Base-by-base conservation (phyloP, 2,329 filamentous ascomycete genomes). In the Rutstroemia sp. region DNA sequence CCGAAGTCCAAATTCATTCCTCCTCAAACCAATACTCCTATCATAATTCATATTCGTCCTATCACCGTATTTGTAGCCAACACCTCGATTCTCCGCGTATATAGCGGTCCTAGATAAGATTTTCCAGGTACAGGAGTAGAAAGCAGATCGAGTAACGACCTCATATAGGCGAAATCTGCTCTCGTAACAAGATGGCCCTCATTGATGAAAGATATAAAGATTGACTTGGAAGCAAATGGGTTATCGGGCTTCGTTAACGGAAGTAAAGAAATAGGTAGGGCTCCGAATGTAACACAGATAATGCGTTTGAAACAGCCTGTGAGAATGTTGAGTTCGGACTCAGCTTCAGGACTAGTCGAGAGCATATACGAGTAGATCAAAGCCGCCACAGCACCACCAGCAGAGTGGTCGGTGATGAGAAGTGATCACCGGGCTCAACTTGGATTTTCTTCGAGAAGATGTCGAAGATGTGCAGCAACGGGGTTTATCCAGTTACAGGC, bases 361-460 rank as follows among this genome's bases (percentile, higher is more conserved):
- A 92, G 78, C 85, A 95, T 92, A 70, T 96, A 90, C 38, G 81
- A 79, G 71, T 90, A 95, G 0, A 95, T 76, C 10, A 96, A 75
- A 2, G 85, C 80, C 0, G 90, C 90, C 1, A 95, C 84, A 0
- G 91, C 91, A 2, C 91, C 91, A 16, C 90, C 91, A 0, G 91
- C 91, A 1, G 86, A 90, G 67, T 95, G 91, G 0, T 90, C 90
- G 0, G 91, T 95, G 58, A 96, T 87, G 17, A 95, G 75, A 8
- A 95, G 76, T 16, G 85, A 89, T 65, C 84, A 87, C 2, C 76
- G 73, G 5, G 81, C 77, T 10, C 88, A 80, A 3, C 74, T 71
- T 0, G 88, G 87, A 59, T 92, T 82, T 60, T 94, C 87, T 60
- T 86, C 76, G 0, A 95, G 76, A 0, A 94, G 73, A 60, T 83